Conservation (phyloP, 1,284 basidiomycete genomes). For the Blastosporella zonata region DNA sequence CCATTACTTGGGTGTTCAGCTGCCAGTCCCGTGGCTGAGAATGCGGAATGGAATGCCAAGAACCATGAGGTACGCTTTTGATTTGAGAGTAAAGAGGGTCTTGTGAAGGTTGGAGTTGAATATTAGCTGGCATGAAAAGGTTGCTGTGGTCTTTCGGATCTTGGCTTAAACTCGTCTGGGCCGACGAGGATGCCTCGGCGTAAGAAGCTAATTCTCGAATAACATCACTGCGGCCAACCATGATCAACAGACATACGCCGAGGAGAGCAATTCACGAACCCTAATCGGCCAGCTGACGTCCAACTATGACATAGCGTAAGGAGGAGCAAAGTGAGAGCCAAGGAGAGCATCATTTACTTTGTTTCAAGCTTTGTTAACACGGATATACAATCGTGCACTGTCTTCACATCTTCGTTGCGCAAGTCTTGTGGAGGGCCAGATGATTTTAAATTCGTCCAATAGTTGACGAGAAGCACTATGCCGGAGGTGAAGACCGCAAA, state of each 20-base stretch:
- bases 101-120: neutral
- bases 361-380: slow-evolving; percentile 14
- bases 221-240: slow-evolving; percentile 11
- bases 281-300: slow-evolving; percentile 15
- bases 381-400: slow-evolving; percentile 16
- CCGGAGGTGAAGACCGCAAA: slow-evolving; percentile 17
- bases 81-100: neutral
- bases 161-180: neutral
- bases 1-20: neutral
- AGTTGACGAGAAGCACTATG: slow-evolving; percentile 18
- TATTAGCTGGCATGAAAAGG: neutral
- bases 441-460: slow-evolving; percentile 17
- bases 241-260: neutral
- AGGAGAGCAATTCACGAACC: slow-evolving; percentile 3
- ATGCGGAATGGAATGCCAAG: slow-evolving; percentile 1
- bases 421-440: slow-evolving; percentile 2
- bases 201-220: slow-evolving; percentile 14
- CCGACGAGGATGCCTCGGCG: slow-evolving; percentile 3
- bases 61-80: neutral
- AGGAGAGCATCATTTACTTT: slow-evolving; percentile 4
- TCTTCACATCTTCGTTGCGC: slow-evolving; percentile 16
- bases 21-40: neutral
- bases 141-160: neutral
- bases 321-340: neutral
- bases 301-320: slow-evolving; percentile 7